Evolutionary conservation across 805 yeast genomes (phyloP), one percentile per base, ranked within the genome.

Genomic region (Spathaspora passalidarum): DNA sequence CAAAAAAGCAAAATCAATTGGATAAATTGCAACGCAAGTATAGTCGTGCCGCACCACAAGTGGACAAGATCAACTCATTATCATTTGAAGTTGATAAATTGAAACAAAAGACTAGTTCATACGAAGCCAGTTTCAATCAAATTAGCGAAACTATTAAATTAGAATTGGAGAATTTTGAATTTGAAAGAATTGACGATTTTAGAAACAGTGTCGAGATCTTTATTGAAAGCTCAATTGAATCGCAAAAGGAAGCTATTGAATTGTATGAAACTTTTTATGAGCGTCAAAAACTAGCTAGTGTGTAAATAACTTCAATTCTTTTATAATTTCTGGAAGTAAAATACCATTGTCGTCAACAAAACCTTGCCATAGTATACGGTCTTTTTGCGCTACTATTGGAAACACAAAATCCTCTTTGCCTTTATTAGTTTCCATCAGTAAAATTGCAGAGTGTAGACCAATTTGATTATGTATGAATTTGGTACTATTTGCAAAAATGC

Each of bases 161-260:
- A 35, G 96, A 94, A 56, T 65, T 92, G 21, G 75, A 70, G 14
- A 70, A 65, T 29, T 88, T 91, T 60, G 96, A 89, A 59, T 69
- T 72, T 38, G 92, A 86, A 47, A 86, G 84, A 56, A 77, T 88
- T 29, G 81, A 79, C 32, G 98, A 91, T 56, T 89, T 92, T 65
- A 79, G 96, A 60, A 87, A 87, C 57, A 80, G 90, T 50, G 87
- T 92, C 43, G 99, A 94, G 65, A 84, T 92, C 10, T 91, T 83
- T 57, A 78, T 95, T 60, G 98, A 94, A 63, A 81, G 94, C 43
- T 79, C 94, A 19, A 86, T 91, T 45, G 99, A 94, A 65, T 77
- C 90, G 25, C 99, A 94, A 65, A 94, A 94, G 67, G 97, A 90
- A 62, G 82, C 86, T 25, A 87, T 87, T 48, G 95, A 87, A 59